These are phyloP conservation scores for Shiraia sp. DNA, from an alignment of 2,329 filamentous ascomycete genomes.

Conservation along the genomic window DNA sequence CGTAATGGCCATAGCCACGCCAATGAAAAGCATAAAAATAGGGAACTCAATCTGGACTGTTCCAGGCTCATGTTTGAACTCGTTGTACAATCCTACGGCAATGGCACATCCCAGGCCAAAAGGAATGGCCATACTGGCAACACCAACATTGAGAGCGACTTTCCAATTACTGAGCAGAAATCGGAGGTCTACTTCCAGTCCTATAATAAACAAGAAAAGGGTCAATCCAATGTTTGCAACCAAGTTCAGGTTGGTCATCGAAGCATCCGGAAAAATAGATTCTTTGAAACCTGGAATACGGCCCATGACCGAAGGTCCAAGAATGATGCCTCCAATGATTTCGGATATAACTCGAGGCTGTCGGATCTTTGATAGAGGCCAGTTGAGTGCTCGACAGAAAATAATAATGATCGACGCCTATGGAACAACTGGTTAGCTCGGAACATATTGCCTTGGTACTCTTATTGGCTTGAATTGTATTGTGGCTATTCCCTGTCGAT, in stretches of 20 bases:
- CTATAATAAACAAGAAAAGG: conserved; percentile 85
- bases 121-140: conserved; percentile 78
- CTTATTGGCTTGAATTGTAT: background rate
- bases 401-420: conserved; percentile 74
- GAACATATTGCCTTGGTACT: background rate
- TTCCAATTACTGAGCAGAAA: conserved; percentile 80
- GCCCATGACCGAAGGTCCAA: conserved; percentile 87
- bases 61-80: conserved; percentile 65
- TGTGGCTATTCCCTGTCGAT: background rate
- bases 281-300: conserved; percentile 77
- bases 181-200: conserved; percentile 81
- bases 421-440: conserved; percentile 4
- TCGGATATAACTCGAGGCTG: conserved; percentile 85
- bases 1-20: conserved; percentile 91
- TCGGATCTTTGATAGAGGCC: conserved; percentile 73
- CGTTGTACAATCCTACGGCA: conserved; percentile 76
- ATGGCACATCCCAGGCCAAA: conserved; percentile 82
- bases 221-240: conserved; percentile 84
- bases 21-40: conserved; percentile 77
- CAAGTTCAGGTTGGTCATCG: conserved; percentile 74
- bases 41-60: conserved; percentile 64
- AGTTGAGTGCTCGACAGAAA: conserved; percentile 74
- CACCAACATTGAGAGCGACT: conserved; percentile 74
- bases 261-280: conserved; percentile 75
- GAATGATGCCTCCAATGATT: conserved; percentile 80